Evolutionary conservation across 1,284 basidiomycete genomes (phyloP).

Genomic region (Cutaneotrichosporon sp.): DNA sequence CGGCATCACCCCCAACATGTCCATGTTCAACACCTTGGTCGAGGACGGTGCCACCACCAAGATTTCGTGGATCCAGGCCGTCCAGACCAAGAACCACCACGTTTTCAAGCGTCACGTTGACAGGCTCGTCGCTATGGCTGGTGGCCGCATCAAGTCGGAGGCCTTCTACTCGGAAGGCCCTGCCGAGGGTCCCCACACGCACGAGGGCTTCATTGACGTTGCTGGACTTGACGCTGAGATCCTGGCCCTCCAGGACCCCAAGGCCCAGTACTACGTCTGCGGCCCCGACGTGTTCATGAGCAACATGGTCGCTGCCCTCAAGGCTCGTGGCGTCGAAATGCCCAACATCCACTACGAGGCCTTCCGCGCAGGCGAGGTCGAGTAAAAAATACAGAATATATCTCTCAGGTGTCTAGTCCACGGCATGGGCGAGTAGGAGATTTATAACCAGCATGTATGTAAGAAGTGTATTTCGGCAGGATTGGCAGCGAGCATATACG

Average conservation of each 20-base stretch:
- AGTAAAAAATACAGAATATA: not conserved
- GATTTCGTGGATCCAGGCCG: conserved; percentile 31
- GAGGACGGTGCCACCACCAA: conserved; percentile 13
- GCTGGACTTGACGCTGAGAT: conserved; percentile 20
- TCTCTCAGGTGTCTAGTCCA: not conserved
- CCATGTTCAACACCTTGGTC: conserved; percentile 38
- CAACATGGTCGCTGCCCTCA: conserved; percentile 23
- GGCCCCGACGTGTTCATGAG: conserved; percentile 40
- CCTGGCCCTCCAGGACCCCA: conserved; percentile 30
- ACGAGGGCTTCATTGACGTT: conserved; percentile 27
- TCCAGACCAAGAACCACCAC: conserved; percentile 19
- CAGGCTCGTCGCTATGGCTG: conserved; percentile 19
- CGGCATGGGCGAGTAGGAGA: not conserved
- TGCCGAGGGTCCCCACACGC: conserved; percentile 2
- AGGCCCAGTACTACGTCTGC: conserved; percentile 38
- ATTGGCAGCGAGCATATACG: not conserved
- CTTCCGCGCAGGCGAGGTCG: conserved; percentile 34
- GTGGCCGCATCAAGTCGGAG: conserved; percentile 27
- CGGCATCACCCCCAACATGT: conserved; percentile 41
- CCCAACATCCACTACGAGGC: conserved; percentile 35
- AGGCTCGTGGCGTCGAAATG: conserved; percentile 29
- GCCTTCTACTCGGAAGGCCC: conserved; percentile 29
- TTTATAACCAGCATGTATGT: not conserved
- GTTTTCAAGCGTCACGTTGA: conserved; percentile 26
- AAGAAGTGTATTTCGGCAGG: not conserved